Evolutionary conservation across 1,139 yeast genomes (phyloP), one percentile per base, ranked within the genome.

Genomic region (Yamadazyma dushanensis): DNA sequence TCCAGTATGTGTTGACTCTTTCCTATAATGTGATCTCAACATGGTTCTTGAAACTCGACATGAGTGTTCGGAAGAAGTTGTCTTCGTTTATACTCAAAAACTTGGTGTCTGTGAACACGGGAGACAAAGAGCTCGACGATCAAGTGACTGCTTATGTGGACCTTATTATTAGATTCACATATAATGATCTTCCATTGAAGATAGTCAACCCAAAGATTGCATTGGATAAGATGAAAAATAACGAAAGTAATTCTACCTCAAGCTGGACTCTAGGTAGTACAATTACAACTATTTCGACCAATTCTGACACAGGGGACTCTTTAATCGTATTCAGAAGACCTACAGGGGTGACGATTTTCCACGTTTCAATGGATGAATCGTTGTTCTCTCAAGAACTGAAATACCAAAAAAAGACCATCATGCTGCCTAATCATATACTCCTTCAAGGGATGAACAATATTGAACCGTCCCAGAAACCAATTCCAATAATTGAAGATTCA

Each of bases 1-100:
- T 84, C 0, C 81, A 76, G 38, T 86, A 84, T 52, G 66, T 83
- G 24, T 60, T 77, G 17, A 67, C 79, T 1, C 61, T 83, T 34
- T 85, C 95, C 0, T 85, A 81, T 53, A 74, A 73, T 40, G 84
- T 85, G 4, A 76, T 88, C 28, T 70, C 84, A 2, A 72, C 76
- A 31, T 85, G 95, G 92, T 87, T 82, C 49, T 59, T 86, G 47
- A 78, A 82, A 37, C 72, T 87, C 51, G 70, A 72, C 20, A 46
- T 83, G 44, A 61, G 63, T n/a, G 81, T 81, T 34, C 63, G 95
- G 31, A 72, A 73, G 37, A 66, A 70, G 31, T 53, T 86, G 31
- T 74, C 84, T 1, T 72, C 85, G 2, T 88, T 78, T 49, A 70
- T 88, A 11, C 68, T 81, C 27, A 73, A 77, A 42, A 81, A 79